Evolutionary conservation across 176 grass and related monocot species (phyloP).

Genomic region (Aegilops longissima): DNA sequence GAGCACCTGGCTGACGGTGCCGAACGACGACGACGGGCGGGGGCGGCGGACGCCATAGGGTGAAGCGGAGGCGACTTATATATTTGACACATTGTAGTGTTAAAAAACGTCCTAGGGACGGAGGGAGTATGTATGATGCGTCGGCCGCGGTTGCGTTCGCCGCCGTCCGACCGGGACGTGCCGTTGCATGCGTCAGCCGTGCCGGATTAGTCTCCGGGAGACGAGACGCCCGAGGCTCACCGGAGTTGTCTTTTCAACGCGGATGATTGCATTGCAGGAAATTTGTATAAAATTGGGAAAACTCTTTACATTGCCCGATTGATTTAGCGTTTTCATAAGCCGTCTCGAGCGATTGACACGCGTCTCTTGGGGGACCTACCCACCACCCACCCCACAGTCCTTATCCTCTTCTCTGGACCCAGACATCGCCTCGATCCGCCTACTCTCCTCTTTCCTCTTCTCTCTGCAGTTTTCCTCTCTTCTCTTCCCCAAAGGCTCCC

Average conservation of each 20-base stretch:
- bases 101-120: too few species aligned
- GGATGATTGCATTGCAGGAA: not conserved
- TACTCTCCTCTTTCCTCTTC: too few species aligned
- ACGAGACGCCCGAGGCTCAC: not conserved
- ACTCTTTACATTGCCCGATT: too few species aligned
- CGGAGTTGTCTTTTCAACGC: not conserved
- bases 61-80: slow-evolving; percentile 18
- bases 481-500: too few species aligned
- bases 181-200: slow-evolving; percentile 29
- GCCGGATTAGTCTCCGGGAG: slow-evolving; percentile 25
- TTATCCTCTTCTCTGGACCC: too few species aligned
- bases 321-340: too few species aligned
- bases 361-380: too few species aligned
- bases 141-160: slow-evolving; percentile 24
- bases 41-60: slow-evolving; percentile 24
- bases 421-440: too few species aligned
- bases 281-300: too few species aligned
- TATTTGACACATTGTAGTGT: not conserved
- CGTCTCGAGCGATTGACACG: too few species aligned
- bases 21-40: not conserved
- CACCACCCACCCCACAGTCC: too few species aligned
- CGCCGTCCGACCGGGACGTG: slow-evolving; percentile 24
- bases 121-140: not conserved
- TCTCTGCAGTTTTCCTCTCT: too few species aligned
- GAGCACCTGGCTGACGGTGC: not conserved